Evolutionary conservation across 2,329 filamentous ascomycete species (phyloP).

Genomic region (Exophiala bonariae): DNA sequence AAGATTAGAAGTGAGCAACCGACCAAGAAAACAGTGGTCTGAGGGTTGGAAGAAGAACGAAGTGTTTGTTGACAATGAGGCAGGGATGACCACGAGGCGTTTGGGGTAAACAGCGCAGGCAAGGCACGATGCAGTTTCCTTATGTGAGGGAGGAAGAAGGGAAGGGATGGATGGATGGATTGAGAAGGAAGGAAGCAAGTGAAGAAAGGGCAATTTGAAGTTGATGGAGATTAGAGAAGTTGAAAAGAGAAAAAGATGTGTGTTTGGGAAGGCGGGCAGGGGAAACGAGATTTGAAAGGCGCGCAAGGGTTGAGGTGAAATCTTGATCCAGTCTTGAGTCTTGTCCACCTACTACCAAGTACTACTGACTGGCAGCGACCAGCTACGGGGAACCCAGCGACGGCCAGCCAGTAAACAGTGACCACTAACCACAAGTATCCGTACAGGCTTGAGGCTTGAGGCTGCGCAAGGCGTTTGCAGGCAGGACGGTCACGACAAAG

Average conservation of each 20-base stretch:
- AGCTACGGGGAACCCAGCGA: too few species aligned
- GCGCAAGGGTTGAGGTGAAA: conserved; percentile 2
- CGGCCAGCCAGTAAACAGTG: too few species aligned
- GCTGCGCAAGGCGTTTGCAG: too few species aligned
- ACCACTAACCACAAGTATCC: too few species aligned
- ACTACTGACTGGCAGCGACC: too few species aligned
- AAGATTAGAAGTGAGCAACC: conserved; percentile 18
- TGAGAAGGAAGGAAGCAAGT: conserved; percentile 14
- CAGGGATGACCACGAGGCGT: conserved; percentile 13
- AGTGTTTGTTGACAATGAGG: conserved; percentile 30
- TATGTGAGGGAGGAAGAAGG: conserved; percentile 18
- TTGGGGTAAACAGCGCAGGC: conserved; percentile 6
- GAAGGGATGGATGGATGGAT: conserved; percentile 22
- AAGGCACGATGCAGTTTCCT: conserved; percentile 18
- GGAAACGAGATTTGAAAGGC: conserved; percentile 4
- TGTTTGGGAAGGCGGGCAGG: background rate
- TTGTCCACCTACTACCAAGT: too few species aligned
- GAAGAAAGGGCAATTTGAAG: conserved; percentile 27
- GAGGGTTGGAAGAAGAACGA: conserved; percentile 28
- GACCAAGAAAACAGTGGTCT: conserved; percentile 27
- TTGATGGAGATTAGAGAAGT: conserved; percentile 27
- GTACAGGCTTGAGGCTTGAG: too few species aligned
- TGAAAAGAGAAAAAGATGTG: conserved; percentile 10
- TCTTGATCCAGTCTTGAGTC: background rate
- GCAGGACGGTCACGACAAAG: too few species aligned